Evolutionary conservation across 2,329 filamentous ascomycete genomes (phyloP).

Genomic region (Boeremia lycopersici): DNA sequence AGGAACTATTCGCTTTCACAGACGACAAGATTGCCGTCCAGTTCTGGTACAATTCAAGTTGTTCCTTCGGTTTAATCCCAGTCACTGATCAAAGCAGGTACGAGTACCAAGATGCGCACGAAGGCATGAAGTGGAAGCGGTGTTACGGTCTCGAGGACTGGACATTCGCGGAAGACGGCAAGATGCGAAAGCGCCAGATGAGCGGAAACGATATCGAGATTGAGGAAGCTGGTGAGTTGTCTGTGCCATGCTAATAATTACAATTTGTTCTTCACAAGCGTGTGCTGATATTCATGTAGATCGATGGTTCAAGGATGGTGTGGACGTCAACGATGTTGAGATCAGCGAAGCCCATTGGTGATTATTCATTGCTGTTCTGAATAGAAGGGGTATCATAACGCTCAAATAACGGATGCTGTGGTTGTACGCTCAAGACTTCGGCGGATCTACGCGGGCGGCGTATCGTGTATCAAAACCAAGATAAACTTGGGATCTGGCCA

Average conservation of each 20-base stretch:
- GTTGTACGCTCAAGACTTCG: neutral
- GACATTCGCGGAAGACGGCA: slow-evolving; percentile 73
- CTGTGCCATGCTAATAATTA: neutral
- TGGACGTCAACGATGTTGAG: slow-evolving; percentile 70
- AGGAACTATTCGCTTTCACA: slow-evolving; percentile 80
- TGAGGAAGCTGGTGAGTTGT: neutral
- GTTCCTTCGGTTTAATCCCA: too few species aligned
- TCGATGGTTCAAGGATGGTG: slow-evolving; percentile 72
- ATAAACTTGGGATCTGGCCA: slow-evolving; percentile 72
- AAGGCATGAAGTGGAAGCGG: slow-evolving; percentile 69
- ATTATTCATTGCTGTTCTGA: slow-evolving; percentile 1
- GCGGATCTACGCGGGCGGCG: slow-evolving; percentile 65
- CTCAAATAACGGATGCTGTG: slow-evolving; percentile 11
- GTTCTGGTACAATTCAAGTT: slow-evolving; percentile 59
- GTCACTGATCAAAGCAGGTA: slow-evolving; percentile 60
- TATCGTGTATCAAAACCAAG: slow-evolving; percentile 80
- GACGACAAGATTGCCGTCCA: slow-evolving; percentile 83
- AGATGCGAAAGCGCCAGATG: slow-evolving; percentile 78
- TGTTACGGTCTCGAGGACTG: slow-evolving; percentile 84
- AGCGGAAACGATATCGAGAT: slow-evolving; percentile 55
- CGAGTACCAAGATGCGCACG: slow-evolving; percentile 71
- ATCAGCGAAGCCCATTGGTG: slow-evolving; percentile 73
- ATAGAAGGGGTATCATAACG: slow-evolving; percentile 32
- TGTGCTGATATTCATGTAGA: slow-evolving; percentile 46
- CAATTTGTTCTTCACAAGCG: neutral